Evolutionary conservation across 768 basidiomycete genomes (phyloP).

Genomic region (Hypholoma fasciculare): DNA sequence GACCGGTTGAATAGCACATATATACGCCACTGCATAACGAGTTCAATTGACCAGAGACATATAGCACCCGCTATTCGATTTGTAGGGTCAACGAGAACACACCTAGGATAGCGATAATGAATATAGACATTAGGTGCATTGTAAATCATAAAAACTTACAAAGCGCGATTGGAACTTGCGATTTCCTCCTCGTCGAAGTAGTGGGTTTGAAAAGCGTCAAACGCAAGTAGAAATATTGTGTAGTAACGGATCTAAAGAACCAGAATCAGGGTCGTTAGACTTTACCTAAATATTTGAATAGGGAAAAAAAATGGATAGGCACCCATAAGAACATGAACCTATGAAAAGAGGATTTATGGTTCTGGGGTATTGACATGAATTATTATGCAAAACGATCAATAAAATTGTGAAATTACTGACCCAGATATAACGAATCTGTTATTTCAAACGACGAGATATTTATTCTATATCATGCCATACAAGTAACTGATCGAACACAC

Average conservation of each 20-base stretch:
- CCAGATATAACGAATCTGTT: slow-evolving; percentile 39
- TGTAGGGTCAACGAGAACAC: slow-evolving; percentile 43
- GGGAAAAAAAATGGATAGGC: slow-evolving; percentile 1
- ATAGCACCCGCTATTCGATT: slow-evolving; percentile 43
- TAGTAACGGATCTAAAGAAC: slow-evolving; percentile 44
- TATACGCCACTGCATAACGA: slow-evolving; percentile 47
- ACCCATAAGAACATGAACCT: slow-evolving; percentile 46
- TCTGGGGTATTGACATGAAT: slow-evolving; percentile 18
- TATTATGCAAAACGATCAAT: not conserved
- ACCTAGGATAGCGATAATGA: slow-evolving; percentile 25
- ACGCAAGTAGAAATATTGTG: slow-evolving; percentile 40
- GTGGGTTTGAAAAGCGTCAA: slow-evolving; percentile 47
- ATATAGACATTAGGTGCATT: not conserved
- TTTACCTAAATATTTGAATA: not conserved
- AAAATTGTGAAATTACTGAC: slow-evolving; percentile 19
- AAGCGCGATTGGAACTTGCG: slow-evolving; percentile 22
- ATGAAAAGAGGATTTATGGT: slow-evolving; percentile 31
- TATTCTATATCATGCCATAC: not conserved
- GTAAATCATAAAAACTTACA: slow-evolving; percentile 26
- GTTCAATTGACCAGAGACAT: slow-evolving; percentile 48
- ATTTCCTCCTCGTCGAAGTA: slow-evolving; percentile 28
- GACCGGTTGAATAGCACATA: slow-evolving; percentile 43
- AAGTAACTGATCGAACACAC: slow-evolving; percentile 5
- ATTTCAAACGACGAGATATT: not conserved
- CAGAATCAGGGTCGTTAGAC: not conserved